Evolutionary conservation across 768 basidiomycete genomes (phyloP).

Genomic region (Melanogaster broomeanus): DNA sequence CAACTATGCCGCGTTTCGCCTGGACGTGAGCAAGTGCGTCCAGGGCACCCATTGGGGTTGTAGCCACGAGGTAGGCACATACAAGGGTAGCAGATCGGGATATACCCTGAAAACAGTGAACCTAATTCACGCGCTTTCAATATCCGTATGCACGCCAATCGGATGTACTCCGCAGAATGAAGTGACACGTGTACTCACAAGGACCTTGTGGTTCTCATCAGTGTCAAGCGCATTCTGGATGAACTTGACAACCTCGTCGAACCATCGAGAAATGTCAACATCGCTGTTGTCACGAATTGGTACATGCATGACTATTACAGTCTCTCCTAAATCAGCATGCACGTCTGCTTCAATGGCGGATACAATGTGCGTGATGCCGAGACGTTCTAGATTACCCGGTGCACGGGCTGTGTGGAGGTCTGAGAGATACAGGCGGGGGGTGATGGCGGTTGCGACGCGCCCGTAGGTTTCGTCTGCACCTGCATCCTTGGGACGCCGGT

Average conservation of each 20-base stretch:
- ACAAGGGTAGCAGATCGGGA: conserved; percentile 77
- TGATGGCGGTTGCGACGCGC: conserved; percentile 34
- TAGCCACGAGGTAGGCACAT: conserved; percentile 66
- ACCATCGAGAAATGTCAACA: conserved; percentile 45
- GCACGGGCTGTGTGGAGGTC: conserved; percentile 59
- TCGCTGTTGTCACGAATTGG: conserved; percentile 42
- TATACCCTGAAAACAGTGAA: conserved; percentile 77
- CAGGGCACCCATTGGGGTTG: conserved; percentile 48
- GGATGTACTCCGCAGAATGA: conserved; percentile 3
- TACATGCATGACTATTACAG: conserved; percentile 54
- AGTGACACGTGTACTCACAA: conserved; percentile 39
- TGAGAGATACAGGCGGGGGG: conserved; percentile 61
- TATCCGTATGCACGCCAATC: neutral
- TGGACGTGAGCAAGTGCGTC: conserved; percentile 59
- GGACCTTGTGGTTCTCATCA: conserved; percentile 44
- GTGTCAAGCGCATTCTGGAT: conserved; percentile 50
- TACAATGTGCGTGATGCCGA: conserved; percentile 76
- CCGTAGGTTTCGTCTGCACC: conserved; percentile 11
- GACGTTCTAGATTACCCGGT: conserved; percentile 44
- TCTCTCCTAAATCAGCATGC: conserved; percentile 20
- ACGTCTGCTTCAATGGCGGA: conserved; percentile 56
- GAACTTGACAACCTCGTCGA: conserved; percentile 52
- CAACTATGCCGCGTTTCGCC: conserved; percentile 57
- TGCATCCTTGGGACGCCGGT: conserved; percentile 10
- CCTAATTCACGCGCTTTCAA: conserved; percentile 39